Percentiles rank a stretch among this genome's conserved stretches.
These are phyloP conservation scores for Ambrosia hybrid DNA, from an alignment of 140 eudicot species.

Conservation along the genomic window DNA sequence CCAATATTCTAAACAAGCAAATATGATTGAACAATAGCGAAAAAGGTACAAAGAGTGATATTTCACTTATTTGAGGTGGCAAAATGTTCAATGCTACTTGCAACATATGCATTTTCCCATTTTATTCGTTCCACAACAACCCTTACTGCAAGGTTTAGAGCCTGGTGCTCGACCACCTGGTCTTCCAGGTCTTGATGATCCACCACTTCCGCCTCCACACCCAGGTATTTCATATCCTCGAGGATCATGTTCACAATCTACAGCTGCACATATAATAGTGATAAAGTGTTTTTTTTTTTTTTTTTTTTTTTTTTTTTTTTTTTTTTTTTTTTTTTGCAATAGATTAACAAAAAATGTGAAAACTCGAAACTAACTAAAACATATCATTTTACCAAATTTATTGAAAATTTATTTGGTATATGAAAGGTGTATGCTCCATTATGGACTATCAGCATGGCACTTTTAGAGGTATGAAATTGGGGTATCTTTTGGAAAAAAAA, in stretches of 20 bases:
- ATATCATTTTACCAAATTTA: too few relatives aligned
- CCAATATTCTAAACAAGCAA: too few relatives aligned
- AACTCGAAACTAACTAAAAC: too few relatives aligned
- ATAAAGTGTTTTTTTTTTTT: too few relatives aligned
- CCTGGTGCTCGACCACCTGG: slow-evolving; percentile 21
- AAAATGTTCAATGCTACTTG: background rate
- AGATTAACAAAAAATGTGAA: too few relatives aligned
- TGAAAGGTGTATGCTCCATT: too few relatives aligned
- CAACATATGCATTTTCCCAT: slow-evolving; percentile 19
- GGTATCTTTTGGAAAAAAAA: too few relatives aligned
- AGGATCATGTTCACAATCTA: background rate
- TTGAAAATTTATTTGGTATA: too few relatives aligned
- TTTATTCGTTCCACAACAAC: slow-evolving; percentile 19
- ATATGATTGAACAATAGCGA: background rate
- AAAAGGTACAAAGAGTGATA: background rate
- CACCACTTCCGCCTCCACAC: background rate
- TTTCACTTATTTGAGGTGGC: background rate
- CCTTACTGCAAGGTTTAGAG: slow-evolving; percentile 13
- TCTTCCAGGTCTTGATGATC: background rate
- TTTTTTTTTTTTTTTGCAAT: too few relatives aligned
- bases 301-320: too few relatives aligned
- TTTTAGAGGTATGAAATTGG: too few relatives aligned
- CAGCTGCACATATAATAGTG: slow-evolving; percentile 13
- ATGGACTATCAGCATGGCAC: too few relatives aligned
- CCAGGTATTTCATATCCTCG: background rate